These are phyloP conservation scores for Monosporascus sp. DNA, from an alignment of 2,329 filamentous ascomycete genomes.

Conservation along the genomic window DNA sequence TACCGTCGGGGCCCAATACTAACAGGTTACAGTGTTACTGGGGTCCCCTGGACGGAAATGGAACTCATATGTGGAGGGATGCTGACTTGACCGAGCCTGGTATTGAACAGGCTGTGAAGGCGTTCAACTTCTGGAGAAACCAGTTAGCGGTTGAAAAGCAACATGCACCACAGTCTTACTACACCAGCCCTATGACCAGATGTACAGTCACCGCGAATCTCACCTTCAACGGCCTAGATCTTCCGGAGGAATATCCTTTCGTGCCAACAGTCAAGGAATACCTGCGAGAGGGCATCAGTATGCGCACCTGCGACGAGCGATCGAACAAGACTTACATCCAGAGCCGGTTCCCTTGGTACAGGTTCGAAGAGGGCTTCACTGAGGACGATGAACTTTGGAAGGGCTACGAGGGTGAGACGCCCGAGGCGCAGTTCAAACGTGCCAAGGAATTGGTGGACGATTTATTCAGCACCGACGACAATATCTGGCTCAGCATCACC, in stretches of 20 bases:
- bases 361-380: slow-evolving; percentile 56
- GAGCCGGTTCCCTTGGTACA: slow-evolving; percentile 44
- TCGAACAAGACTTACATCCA: slow-evolving; percentile 50
- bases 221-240: slow-evolving; percentile 50
- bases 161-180: slow-evolving; percentile 59
- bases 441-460: slow-evolving; percentile 49
- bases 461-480: slow-evolving; percentile 47
- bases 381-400: slow-evolving; percentile 48
- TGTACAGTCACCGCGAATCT: slow-evolving; percentile 58
- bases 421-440: slow-evolving; percentile 42
- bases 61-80: slow-evolving; percentile 58
- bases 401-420: slow-evolving; percentile 36
- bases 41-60: slow-evolving; percentile 59
- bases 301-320: slow-evolving; percentile 64
- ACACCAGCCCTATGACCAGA: slow-evolving; percentile 58
- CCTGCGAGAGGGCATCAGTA: slow-evolving; percentile 60
- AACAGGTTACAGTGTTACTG: slow-evolving; percentile 52
- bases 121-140: slow-evolving; percentile 53
- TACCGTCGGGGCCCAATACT: not conserved
- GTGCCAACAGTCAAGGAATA: slow-evolving; percentile 57
- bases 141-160: slow-evolving; percentile 49
- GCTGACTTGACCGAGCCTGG: slow-evolving; percentile 56
- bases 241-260: slow-evolving; percentile 49
- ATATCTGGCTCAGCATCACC: slow-evolving; percentile 54
- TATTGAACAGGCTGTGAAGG: slow-evolving; percentile 50